phyloP scores from a whole-genome alignment of 306 rosid species.

The Vicia villosa region DNA sequence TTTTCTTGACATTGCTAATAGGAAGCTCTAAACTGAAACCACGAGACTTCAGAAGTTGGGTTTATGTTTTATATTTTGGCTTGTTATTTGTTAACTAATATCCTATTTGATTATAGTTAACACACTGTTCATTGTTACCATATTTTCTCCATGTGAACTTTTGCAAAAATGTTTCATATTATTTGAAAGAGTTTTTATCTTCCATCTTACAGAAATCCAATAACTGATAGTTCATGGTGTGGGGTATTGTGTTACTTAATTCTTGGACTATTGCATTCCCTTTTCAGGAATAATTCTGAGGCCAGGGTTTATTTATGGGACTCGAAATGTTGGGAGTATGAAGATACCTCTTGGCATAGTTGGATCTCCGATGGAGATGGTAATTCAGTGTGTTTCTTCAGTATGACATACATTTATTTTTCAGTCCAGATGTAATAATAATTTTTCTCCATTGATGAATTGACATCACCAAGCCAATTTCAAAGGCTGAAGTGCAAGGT shows the following conservation, averaged over 20 bases:
- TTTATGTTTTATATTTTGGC: slow-evolving; percentile 2
- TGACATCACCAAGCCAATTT: slow-evolving; percentile 1
- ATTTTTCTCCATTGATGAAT: slow-evolving; percentile 13
- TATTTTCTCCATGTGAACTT: neutral
- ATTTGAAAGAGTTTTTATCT: neutral
- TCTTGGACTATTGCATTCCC: slow-evolving; percentile 29
- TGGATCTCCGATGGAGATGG: slow-evolving; percentile 92
- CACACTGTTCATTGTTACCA: slow-evolving; percentile 1
- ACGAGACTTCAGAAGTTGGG: neutral
- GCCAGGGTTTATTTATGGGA: slow-evolving; percentile 94
- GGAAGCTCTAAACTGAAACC: slow-evolving; percentile 6
- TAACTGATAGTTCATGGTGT: slow-evolving; percentile 7
- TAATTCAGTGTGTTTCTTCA: slow-evolving; percentile 46
- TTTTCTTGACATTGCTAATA: slow-evolving; percentile 13
- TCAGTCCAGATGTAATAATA: neutral
- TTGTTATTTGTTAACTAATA: neutral
- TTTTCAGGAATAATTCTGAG: slow-evolving; percentile 90
- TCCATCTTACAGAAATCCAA: neutral
- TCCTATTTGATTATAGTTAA: slow-evolving; percentile 13
- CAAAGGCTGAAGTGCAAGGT: neutral
- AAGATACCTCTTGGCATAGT: slow-evolving; percentile 81
- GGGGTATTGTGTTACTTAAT: neutral
- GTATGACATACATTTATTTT: neutral
- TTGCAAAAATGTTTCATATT: slow-evolving; percentile 16
- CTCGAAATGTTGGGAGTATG: slow-evolving; percentile 80